Evolutionary conservation across 371 early-diverging fungal genomes (phyloP).

Genomic region (Mortierella sp.): DNA sequence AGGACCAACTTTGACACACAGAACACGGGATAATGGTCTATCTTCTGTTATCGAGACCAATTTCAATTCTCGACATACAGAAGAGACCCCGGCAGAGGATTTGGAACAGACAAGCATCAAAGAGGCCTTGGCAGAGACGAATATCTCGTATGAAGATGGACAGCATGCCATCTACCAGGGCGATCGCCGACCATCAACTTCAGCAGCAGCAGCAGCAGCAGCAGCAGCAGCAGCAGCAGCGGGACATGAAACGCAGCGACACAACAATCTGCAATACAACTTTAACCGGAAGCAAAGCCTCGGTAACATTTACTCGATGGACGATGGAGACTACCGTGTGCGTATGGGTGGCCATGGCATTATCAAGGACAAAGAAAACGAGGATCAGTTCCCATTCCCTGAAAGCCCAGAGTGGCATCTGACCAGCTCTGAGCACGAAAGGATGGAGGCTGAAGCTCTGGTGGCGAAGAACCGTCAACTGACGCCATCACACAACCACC

Average conservation of each 20-base stretch:
- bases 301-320: not conserved
- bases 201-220: too few species aligned
- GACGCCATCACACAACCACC: too few species aligned
- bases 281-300: slow-evolving; percentile 2
- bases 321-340: not conserved
- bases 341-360: not conserved
- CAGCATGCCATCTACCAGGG: slow-evolving; percentile 32
- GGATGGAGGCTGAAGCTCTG: slow-evolving; percentile 14
- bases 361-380: not conserved
- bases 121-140: slow-evolving; percentile 26
- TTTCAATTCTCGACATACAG: not conserved
- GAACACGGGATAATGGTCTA: not conserved
- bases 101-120: not conserved
- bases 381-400: not conserved
- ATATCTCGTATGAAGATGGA: slow-evolving; percentile 11
- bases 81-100: too few species aligned
- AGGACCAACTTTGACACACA: too few species aligned
- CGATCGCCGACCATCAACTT: too few species aligned
- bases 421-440: slow-evolving; percentile 17
- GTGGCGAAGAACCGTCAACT: too few species aligned
- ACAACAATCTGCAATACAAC: slow-evolving; percentile 21
- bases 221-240: too few species aligned
- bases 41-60: not conserved
- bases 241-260: slow-evolving; percentile 1
- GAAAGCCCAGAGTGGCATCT: slow-evolving; percentile 31